Percentiles rank a stretch among this genome's conserved stretches.
phyloP scores from a whole-genome alignment of 257 asterid genomes.

The Catharanthus roseus region DNA sequence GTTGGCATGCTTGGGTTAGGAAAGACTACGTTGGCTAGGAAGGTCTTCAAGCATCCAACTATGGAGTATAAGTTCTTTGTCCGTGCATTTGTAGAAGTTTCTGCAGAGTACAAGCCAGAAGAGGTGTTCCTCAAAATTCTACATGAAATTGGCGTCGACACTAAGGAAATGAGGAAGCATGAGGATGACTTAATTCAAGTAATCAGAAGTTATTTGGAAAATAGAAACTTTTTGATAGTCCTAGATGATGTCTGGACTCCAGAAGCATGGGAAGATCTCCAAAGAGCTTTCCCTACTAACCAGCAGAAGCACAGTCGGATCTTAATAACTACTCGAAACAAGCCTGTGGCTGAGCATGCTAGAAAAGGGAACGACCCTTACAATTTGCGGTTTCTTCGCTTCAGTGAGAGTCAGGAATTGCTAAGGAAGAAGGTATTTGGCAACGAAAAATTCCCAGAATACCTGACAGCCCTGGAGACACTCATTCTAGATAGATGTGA shows the following conservation, averaged over 20 bases:
- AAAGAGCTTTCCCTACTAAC: conserved; percentile 7
- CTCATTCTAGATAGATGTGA: conserved; percentile 5
- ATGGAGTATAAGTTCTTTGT: conserved; percentile 16
- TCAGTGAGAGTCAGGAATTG: neutral
- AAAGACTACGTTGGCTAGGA: conserved; percentile 24
- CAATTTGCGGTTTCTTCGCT: neutral
- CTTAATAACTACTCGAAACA: conserved; percentile 15
- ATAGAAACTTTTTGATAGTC: conserved; percentile 6
- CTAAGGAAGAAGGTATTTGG: conserved; percentile 12
- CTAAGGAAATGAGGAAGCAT: neutral
- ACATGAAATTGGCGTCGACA: neutral
- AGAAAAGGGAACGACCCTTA: neutral
- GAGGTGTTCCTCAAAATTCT: conserved; percentile 18
- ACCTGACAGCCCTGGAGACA: conserved; percentile 6
- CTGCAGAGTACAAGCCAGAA: conserved; percentile 6
- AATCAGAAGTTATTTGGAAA: neutral
- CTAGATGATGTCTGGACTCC: conserved; percentile 19
- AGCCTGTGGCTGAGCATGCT: neutral
- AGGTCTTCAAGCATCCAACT: conserved; percentile 12
- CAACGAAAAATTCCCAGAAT: neutral
- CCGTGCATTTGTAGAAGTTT: conserved; percentile 23
- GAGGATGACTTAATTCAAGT: neutral
- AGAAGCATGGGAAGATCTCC: conserved; percentile 2
- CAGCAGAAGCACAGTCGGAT: conserved; percentile 3
- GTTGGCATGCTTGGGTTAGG: conserved; percentile 26